phyloP scores from a whole-genome alignment of 2,329 filamentous ascomycete species.

The Pochonia chlamydosporia region DNA sequence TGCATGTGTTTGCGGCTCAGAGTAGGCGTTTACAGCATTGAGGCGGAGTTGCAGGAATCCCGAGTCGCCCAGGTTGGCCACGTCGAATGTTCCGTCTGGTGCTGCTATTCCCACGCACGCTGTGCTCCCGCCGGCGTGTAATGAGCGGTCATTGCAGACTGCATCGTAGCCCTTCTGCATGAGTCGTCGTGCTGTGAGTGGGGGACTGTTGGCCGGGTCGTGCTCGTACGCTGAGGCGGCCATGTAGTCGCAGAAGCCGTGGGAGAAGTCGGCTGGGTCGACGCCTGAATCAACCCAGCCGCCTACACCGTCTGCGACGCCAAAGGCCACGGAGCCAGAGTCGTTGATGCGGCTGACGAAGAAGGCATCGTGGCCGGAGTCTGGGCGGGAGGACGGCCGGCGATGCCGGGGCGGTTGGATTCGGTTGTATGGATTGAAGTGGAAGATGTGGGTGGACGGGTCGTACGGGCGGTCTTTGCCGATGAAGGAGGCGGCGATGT shows the following conservation, averaged over 20 bases:
- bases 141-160: constrained; percentile 65
- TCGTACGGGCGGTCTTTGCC: constrained; percentile 66
- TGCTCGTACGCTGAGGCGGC: constrained; percentile 64
- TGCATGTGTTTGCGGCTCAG: constrained; percentile 83
- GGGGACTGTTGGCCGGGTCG: constrained; percentile 26
- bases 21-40: constrained; percentile 78
- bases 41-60: constrained; percentile 83
- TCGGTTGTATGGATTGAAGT: constrained; percentile 62
- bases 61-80: constrained; percentile 93
- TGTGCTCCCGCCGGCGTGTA: constrained; percentile 83
- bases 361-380: constrained; percentile 92
- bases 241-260: constrained; percentile 92
- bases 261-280: constrained; percentile 91
- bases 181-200: constrained; percentile 59
- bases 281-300: constrained; percentile 92
- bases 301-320: constrained; percentile 89
- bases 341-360: constrained; percentile 80
- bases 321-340: constrained; percentile 69
- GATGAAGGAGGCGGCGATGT: constrained; percentile 69
- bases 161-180: constrained; percentile 82
- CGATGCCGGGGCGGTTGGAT: constrained; percentile 42
- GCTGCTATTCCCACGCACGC: constrained; percentile 79
- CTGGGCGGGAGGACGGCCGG: constrained; percentile 47
- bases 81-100: constrained; percentile 68
- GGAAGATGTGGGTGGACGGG: constrained; percentile 62